Evolutionary conservation across 257 asterid genomes (phyloP).

Genomic region (Ehretia macrophylla): DNA sequence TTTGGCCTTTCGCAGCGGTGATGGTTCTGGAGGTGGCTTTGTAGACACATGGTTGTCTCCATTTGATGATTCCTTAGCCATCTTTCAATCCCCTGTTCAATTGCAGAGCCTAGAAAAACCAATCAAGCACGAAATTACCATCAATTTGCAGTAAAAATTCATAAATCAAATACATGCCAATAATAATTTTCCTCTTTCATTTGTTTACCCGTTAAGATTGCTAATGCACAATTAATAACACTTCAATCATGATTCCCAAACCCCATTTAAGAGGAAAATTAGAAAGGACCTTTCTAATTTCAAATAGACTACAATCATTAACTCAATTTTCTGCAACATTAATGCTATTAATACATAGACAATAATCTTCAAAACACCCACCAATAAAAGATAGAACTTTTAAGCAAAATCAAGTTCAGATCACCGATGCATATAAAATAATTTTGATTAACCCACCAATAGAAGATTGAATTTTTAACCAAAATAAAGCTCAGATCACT

Average conservation of each 20-base stretch:
- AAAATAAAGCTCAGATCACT: not conserved
- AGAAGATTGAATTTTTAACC: not conserved
- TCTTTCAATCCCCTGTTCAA: conserved; percentile 17
- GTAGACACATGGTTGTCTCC: conserved; percentile 28
- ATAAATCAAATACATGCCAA: not conserved
- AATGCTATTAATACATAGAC: too few species aligned
- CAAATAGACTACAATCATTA: not conserved
- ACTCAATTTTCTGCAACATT: too few species aligned
- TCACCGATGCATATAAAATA: conserved; percentile 6
- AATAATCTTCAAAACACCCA: too few species aligned
- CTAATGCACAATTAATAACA: too few species aligned
- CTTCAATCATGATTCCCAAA: not conserved
- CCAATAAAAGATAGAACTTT: not conserved
- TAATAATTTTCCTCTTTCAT: too few species aligned
- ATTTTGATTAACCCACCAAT: not conserved
- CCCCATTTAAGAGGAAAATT: too few species aligned
- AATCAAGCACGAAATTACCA: not conserved
- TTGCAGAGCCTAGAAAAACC: not conserved
- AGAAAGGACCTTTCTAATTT: too few species aligned
- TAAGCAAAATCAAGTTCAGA: conserved; percentile 14
- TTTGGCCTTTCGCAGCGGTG: conserved; percentile 67
- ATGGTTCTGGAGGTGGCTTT: conserved; percentile 79
- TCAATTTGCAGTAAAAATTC: not conserved
- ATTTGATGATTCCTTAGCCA: conserved; percentile 47
- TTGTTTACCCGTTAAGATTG: too few species aligned